Base-by-base conservation (phyloP, 2,329 filamentous ascomycete genomes). In the Chaetomium globosum region DNA sequence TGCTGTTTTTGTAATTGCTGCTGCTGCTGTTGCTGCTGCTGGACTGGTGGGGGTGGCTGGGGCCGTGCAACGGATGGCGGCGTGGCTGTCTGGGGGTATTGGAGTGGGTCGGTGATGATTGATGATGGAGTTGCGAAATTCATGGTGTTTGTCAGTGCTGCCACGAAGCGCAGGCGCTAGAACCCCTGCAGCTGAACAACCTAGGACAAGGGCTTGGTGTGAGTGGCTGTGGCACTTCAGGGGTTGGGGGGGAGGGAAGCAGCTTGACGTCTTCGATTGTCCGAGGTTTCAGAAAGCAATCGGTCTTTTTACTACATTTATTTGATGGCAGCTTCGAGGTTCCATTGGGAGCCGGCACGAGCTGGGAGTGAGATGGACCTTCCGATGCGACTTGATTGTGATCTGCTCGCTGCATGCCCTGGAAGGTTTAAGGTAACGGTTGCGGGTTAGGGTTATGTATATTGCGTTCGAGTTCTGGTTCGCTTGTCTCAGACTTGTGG, bases 71-170 rank as follows among this genome's bases (percentile, higher is more conserved):
- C 4, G 1, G 48, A 26, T 6, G 49, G 26, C 28, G 46, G 23
- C 5, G 49, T 28, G 10, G 59, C n/a, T 33, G 33, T 21, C 36
- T 21, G 58, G 19, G 31, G 33, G 23, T 43, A 26, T 12, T 36
- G 28, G 5, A 59, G 58, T 23, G 63, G 68, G 52, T 68, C 59
- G 61, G 33, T 61, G 52, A 63, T 63, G 52, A 63, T 63, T 31
- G 65, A 59, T 51, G 59, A 59, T 52, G 60, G 31, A 30, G 60
- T 46, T 65, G 63, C 55, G 54, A 69, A 67, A 66, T 70, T 65
- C 68, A 69, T 70, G 60, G 60, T 43, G 39, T 43, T 43, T 58
- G 55, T 23, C 43, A 26, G n/a, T 57, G 46, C 26, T 56, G 13
- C 7, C 21, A 26, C 49, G 10, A 9, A 6, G 54, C 21, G 31